A percentile compares a stretch with the other conserved stretches of the same genome.
Evolutionary conservation across 1,284 basidiomycete species (phyloP).

Genomic region (Puccinia coronata): DNA sequence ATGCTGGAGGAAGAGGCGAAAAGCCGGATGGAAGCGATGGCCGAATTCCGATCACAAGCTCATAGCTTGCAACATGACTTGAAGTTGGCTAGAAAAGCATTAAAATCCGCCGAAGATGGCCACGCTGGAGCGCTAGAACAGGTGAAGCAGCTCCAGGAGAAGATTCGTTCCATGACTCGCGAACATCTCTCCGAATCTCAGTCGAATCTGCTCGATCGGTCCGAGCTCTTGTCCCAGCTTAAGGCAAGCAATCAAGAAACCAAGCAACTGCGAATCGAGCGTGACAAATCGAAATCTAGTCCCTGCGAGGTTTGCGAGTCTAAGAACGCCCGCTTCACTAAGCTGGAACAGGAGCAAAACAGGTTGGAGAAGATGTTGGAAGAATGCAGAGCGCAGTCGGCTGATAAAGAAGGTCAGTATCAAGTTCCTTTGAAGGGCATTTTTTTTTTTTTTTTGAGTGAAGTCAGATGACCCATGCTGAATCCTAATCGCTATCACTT

Average conservation of each 20-base stretch:
- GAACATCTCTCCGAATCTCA: constrained; percentile 10
- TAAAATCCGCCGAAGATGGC: neutral
- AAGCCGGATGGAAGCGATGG: constrained; percentile 14
- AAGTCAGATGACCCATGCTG: neutral
- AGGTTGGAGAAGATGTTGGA: constrained; percentile 29
- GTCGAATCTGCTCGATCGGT: neutral
- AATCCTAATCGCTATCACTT: neutral
- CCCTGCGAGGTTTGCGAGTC: constrained; percentile 1
- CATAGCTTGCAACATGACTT: constrained; percentile 19
- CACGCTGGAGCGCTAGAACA: neutral
- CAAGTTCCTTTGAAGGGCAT: no score
- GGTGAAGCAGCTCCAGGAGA: neutral
- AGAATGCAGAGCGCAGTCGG: constrained; percentile 50
- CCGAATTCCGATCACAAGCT: constrained; percentile 14
- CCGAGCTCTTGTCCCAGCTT: constrained; percentile 2
- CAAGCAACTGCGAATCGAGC: neutral
- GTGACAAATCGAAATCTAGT: neutral
- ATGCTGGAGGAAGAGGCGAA: constrained; percentile 18
- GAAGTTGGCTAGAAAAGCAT: neutral
- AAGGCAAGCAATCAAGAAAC: neutral
- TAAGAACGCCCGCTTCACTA: neutral
- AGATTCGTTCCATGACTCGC: neutral
- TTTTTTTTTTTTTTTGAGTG: neutral
- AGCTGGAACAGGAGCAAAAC: constrained; percentile 4
- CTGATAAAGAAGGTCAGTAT: constrained; percentile 50